These are phyloP conservation scores for Globisporangium heterothallicum DNA, from an alignment of 352 stramenopile genomes.

Conservation along the genomic window DNA sequence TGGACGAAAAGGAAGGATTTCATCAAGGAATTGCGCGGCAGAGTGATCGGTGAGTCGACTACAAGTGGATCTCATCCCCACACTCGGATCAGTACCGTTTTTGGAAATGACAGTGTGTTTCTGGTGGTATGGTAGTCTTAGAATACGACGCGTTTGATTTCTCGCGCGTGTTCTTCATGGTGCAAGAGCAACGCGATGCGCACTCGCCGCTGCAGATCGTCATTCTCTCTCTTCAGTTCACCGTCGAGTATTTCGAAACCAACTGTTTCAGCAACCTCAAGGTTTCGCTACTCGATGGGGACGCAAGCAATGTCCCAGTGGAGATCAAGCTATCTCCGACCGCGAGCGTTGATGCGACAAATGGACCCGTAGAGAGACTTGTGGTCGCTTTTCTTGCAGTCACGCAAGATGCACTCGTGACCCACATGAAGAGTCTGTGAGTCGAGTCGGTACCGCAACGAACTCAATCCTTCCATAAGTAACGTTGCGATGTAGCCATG, in stretches of 20 bases:
- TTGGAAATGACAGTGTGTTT: too few species aligned
- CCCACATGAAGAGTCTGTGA: too few species aligned
- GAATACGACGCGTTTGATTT: constrained; percentile 49
- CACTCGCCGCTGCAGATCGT: constrained; percentile 30
- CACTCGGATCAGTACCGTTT: too few species aligned
- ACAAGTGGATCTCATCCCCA: too few species aligned
- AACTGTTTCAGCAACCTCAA: constrained; percentile 32
- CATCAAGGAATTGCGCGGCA: constrained; percentile 22
- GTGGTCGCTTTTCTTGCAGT: not conserved
- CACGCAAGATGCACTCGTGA: not conserved
- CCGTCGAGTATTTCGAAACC: constrained; percentile 33
- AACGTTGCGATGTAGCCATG: too few species aligned
- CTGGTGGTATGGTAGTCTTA: constrained; percentile 24
- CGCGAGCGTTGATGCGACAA: not conserved
- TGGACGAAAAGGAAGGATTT: constrained; percentile 37
- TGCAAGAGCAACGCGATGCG: constrained; percentile 37
- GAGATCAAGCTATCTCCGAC: constrained; percentile 1
- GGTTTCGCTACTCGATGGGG: constrained; percentile 28
- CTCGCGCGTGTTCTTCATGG: constrained; percentile 40
- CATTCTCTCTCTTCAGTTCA: constrained; percentile 33
- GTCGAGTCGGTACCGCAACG: too few species aligned
- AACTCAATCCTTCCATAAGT: too few species aligned
- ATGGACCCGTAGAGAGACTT: not conserved
- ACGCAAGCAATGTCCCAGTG: constrained; percentile 4
- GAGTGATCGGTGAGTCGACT: constrained; percentile 26